Conservation (phyloP, 805 yeast species). For the Tetrapisispora nanseiensis region DNA sequence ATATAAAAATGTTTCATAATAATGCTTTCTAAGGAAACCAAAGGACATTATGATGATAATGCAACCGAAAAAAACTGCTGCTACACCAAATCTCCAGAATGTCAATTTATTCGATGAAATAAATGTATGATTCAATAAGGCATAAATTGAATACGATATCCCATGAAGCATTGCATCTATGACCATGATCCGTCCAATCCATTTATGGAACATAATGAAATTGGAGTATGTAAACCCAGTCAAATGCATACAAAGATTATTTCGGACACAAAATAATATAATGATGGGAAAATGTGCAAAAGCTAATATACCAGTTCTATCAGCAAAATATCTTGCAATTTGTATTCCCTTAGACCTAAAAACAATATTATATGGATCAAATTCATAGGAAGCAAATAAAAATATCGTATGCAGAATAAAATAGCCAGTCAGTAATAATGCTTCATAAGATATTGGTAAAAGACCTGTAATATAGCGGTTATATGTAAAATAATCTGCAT, state of each 20-base stretch:
- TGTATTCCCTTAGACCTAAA: constrained; percentile 10
- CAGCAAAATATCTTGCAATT: constrained; percentile 30
- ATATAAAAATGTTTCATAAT: constrained; percentile 39
- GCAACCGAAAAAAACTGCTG: constrained; percentile 25
- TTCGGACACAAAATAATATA: constrained; percentile 61
- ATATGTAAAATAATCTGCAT: constrained; percentile 12
- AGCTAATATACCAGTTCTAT: constrained; percentile 39
- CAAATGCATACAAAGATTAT: constrained; percentile 50
- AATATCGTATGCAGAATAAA: constrained; percentile 10
- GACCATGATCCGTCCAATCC: constrained; percentile 35
- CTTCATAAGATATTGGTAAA: constrained; percentile 18
- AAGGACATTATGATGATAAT: constrained; percentile 27
- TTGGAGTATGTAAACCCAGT: constrained; percentile 58
- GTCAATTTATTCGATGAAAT: constrained; percentile 5
- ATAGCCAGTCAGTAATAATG: constrained; percentile 12
- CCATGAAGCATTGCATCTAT: constrained; percentile 33
- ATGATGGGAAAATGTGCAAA: constrained; percentile 43
- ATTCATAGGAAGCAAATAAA: constrained; percentile 8
- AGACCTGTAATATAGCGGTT: constrained; percentile 9
- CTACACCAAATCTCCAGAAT: constrained; percentile 37
- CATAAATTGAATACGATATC: constrained; percentile 31
- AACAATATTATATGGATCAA: constrained; percentile 12
- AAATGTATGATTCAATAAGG: constrained; percentile 15
- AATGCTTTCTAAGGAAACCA: constrained; percentile 26
- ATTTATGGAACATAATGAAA: constrained; percentile 59